Evolutionary conservation across 2,329 filamentous ascomycete species (phyloP).

Genomic region (Calonectria leucothoes): DNA sequence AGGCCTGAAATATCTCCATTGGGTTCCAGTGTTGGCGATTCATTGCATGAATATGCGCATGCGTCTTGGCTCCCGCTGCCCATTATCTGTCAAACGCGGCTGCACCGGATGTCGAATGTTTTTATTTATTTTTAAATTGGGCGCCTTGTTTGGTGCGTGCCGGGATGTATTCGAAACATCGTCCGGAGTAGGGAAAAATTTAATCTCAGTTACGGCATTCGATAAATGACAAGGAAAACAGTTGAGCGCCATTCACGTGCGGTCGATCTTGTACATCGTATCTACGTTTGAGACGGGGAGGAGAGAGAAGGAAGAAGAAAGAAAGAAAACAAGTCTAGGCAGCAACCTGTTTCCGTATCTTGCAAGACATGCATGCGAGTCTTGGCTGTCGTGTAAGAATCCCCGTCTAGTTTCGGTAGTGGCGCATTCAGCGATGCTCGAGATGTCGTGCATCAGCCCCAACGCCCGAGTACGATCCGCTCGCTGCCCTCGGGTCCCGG

Average conservation of each 20-base stretch:
- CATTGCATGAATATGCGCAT: slow-evolving; percentile 3
- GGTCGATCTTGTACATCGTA: not conserved
- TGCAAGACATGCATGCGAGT: not conserved
- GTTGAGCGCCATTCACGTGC: not conserved
- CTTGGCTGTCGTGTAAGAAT: not conserved
- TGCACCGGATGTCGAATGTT: not conserved
- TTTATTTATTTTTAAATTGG: too few species aligned
- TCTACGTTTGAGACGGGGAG: not conserved
- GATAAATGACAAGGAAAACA: not conserved
- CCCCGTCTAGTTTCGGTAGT: not conserved
- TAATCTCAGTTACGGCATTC: too few species aligned
- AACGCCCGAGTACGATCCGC: not conserved
- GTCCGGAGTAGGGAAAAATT: not conserved
- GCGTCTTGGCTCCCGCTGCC: not conserved
- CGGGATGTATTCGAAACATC: not conserved
- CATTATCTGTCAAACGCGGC: not conserved
- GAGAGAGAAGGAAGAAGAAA: too few species aligned
- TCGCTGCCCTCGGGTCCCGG: not conserved
- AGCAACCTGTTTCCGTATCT: not conserved
- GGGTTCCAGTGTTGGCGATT: not conserved
- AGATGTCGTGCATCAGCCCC: not conserved
- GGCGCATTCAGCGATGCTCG: not conserved
- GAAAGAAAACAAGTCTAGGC: too few species aligned
- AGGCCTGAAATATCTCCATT: not conserved
- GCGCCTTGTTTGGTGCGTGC: too few species aligned